Base-by-base conservation (phyloP, 495 filamentous ascomycete genomes). In the Hyphodiscus hymeniophilus region DNA sequence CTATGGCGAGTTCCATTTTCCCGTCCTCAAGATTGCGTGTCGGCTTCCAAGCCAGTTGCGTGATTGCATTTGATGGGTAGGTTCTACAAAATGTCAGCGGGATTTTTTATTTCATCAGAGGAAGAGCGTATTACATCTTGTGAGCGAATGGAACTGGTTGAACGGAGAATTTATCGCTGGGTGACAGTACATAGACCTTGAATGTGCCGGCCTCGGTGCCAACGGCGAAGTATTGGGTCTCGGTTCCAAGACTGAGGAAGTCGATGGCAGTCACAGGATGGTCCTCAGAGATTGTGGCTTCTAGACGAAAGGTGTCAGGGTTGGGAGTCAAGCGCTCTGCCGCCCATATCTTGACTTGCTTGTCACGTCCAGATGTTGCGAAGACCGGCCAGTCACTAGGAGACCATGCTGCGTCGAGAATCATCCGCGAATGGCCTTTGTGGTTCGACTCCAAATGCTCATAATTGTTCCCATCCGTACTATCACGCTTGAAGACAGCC, bases 381-480 rank as follows among this genome's bases (percentile, higher is more conserved):
- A 97, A 98, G 5, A 81, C 60, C 5, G 34, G 48, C 6, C 59
- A 41, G 17, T 50, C 49, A 1, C 40, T 36, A 12, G 88, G 86
- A 8, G 81, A 81, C 91, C 92, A 99, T 7, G 81, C 75, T 3
- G 78, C 80, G 59, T 85, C 87, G 17, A 95, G 68, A 34, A 99
- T 86, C 88, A 97, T 95, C 45, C 92, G 69, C 16, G 84, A 72
- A 64, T 99, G 92, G 1, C 83, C 90, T 66, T 92, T 95, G 1
- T 81, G 76, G 52, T 92, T 87, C 7, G 76, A 70, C 36, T 78
- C 63, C 15, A 71, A 49, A 2, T 83, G 65, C 34, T 60, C 66
- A 48, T 84, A 94, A 10, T 43, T 52, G 0, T 51, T 60, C 2
- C 61, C 69, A 7, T 61, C 60, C 21, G 49, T 58, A 44, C 16